Base-by-base conservation (phyloP, 306 rosid species). In the Prosopis cineraria region DNA sequence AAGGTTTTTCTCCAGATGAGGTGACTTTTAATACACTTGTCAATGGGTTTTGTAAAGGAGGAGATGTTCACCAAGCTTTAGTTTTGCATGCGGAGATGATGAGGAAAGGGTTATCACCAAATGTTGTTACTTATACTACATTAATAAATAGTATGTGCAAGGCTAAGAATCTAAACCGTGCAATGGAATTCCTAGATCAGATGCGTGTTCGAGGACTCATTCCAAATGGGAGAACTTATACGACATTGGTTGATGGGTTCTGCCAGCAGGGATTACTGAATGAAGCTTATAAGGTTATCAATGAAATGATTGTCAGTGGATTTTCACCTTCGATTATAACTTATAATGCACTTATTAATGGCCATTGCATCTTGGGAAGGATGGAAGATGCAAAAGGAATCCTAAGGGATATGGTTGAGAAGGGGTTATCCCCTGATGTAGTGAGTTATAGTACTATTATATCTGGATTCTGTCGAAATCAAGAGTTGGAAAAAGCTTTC, bases 391-490 rank as follows among this genome's bases (percentile, higher is more conserved):
- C 94, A 71, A 74, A 71, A 37, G 84, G 81, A 24, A 66, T 92
- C 56, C 56, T 92, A 44, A 81, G 81, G 78, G 88, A 85, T 58
- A 94, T 94, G 89, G 65, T 71, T 43, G 87, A 77, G 76, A 90
- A 75, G 74, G 93, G 94, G 33, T 80, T 94, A 76, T 73, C 47
- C 22, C 97, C 92, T 10, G 94, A 94, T 85, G 89, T 90, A 20
- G 91, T 94, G 20, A 94, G 90, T 82, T 90, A 94, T 81, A 90
- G 97, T 81, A 90, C 98, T 29, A 76, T 92, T 33, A 88, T 94
- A 80, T 88, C 96, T 24, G 90, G 97, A 74, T 90, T 88, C 78
- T 94, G 96, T 71, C 72, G 85, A 50, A 80, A 75, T 81, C 87
- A 81, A n/a, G 94, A 92, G 43, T 31, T 94, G 41, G 97, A 79